Base-by-base conservation (phyloP, 2,329 filamentous ascomycete species). In the Uncinocarpus reesii region DNA sequence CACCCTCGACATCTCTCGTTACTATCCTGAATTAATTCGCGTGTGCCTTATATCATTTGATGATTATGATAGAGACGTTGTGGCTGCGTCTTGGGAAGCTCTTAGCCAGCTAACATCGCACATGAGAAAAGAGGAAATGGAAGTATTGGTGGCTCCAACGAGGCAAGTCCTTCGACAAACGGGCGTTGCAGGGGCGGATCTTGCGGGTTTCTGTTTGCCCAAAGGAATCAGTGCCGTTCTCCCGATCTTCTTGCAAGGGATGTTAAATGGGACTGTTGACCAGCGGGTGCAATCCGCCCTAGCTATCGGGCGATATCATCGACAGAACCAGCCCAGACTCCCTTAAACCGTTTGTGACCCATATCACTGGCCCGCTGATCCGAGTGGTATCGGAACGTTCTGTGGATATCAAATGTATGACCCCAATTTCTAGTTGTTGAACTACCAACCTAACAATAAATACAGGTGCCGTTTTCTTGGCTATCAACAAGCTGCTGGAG, bases 41-140 rank as follows among this genome's bases (percentile, higher is more conserved):
- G 83, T 86, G 2, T 72, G 98, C 46, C 79, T 98, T 48, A 84
- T 94, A 56, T 89, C 87, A 0, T 98, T 98, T 61, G 88, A 92
- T 60, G 92, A 98, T 59, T 69, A 79, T 46, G 92, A 96, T 60
- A 67, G 69, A 52, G 80, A 83, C 18, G 90, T 96, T 3, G 84
- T 96, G 60, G 93, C 93, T 71, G 78, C 86, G 37, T 81, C 90
- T 18, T 96, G 89, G 89, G 76, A 80, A 47, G 90, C 89, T 4
- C 77, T 98, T 51, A 87, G 72, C 57, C 85, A 86, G 50, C 83
- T 98, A 57, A 95, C 89, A 38, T 89, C 89, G 64, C 83, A 81
- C 58, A 77, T 98, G 53, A 83, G 83, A 62, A 98, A 98, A 67
- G 93, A 98, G 63, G 90, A 96, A 68, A 96, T 98, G 92, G 93